Evolutionary conservation across 1,284 basidiomycete genomes (phyloP).

Genomic region (Chiua sp.): DNA sequence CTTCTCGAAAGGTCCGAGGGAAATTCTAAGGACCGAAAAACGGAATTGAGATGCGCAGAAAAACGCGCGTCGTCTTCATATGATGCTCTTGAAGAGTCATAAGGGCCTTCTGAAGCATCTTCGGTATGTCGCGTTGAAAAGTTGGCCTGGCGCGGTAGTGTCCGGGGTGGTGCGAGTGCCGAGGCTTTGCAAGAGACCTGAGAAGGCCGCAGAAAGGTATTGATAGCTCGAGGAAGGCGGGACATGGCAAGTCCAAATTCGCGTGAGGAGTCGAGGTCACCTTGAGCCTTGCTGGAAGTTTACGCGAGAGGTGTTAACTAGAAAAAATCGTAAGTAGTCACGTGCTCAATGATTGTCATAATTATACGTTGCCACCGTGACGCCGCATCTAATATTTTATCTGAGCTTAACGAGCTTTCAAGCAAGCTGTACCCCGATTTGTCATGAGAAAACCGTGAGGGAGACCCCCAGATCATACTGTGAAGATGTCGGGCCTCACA

Average conservation of each 20-base stretch:
- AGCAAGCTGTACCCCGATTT: not conserved
- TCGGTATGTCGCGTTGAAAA: constrained; percentile 20
- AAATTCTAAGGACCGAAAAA: constrained; percentile 72
- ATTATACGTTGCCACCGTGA: too few relatives aligned
- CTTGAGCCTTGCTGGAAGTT: constrained; percentile 2
- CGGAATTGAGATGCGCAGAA: constrained; percentile 58
- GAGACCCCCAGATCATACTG: not conserved
- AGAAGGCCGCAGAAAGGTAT: constrained; percentile 12
- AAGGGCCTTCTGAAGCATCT: not conserved
- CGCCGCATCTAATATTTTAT: too few relatives aligned
- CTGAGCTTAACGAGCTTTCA: too few relatives aligned
- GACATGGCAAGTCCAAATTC: constrained; percentile 20
- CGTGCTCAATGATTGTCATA: constrained; percentile 12
- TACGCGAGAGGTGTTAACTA: constrained; percentile 12
- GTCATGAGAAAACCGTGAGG: not conserved
- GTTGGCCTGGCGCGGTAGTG: not conserved
- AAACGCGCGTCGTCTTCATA: constrained; percentile 35
- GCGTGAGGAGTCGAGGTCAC: not conserved
- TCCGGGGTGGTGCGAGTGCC: constrained; percentile 19
- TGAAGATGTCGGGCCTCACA: constrained; percentile 1
- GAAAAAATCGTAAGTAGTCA: constrained; percentile 22
- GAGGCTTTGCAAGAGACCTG: constrained; percentile 14
- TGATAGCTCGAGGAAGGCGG: constrained; percentile 21
- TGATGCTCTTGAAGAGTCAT: not conserved
- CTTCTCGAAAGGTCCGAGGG: constrained; percentile 70